Base-by-base conservation (phyloP, 2,329 filamentous ascomycete genomes). In the Arthrobotrys musiformis region DNA sequence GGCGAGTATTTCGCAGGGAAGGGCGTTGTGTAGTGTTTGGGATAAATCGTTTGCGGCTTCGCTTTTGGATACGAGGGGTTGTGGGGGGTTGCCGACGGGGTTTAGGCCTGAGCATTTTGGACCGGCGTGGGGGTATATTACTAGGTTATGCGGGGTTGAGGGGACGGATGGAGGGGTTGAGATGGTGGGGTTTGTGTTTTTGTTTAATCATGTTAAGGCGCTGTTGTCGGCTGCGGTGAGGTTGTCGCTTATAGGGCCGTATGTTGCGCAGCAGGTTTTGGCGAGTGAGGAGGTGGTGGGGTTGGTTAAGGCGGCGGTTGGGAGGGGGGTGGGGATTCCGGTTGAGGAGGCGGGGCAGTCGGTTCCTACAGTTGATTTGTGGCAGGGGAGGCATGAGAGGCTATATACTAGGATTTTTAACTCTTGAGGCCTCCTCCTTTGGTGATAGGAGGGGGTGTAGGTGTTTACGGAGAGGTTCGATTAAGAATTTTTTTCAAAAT, bases 381-480 rank as follows among this genome's bases (percentile, higher is more conserved):
- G 92, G 92, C 87, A 93, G 81, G 92, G 92, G 2, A 87, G 92
- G 82, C 92, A 95, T 83, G 92, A 95, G 86, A 85, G 93, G 82
- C 83, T 95, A 79, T 95, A 95, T 83, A 94, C 92, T 73, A 89
- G 92, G 80, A 94, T 95, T 67, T 95, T 95, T 82, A 95, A 95
- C 19, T 75, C 60, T 19, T 68, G 42, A n/a, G 19, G 19, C 5
- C n/a, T n/a, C n/a, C n/a, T n/a, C n/a, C n/a, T 33, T 4, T 40
- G 13, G 15, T 40, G 13, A 7, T 40, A 13, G 37, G 7, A 13
- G 37, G 6, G 37, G 37, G 6, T 40, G 13, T 3, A 13, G 37
- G 7, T 40, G 37, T 44, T 44, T 37, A 37, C 33, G 5, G n/a
- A 37, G 33, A 17, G 15, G 4, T 42, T 42, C 17, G 40, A 42